A percentile compares a stretch with the other conserved stretches of the same genome.
Conservation (phyloP, 768 basidiomycete genomes). For the Podaxis mareebaensis region DNA sequence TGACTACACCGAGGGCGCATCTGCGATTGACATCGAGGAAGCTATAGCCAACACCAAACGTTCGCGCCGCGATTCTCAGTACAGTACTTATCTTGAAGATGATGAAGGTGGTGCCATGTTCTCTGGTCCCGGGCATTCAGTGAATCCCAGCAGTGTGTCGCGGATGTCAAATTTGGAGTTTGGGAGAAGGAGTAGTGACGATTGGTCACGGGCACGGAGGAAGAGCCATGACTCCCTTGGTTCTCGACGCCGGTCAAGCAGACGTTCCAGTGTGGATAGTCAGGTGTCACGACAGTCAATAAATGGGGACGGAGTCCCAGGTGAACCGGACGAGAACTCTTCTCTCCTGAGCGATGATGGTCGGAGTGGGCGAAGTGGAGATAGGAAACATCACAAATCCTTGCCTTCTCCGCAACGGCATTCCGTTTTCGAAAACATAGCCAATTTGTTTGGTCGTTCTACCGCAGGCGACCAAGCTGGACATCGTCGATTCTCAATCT, state of each 20-base stretch:
- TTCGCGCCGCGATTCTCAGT: slow-evolving; percentile 69
- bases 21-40: slow-evolving; percentile 67
- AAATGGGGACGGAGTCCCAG: slow-evolving; percentile 33
- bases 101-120: slow-evolving; percentile 71
- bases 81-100: slow-evolving; percentile 56
- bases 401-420: slow-evolving; percentile 38
- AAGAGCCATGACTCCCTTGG: slow-evolving; percentile 49
- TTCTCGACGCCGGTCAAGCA: slow-evolving; percentile 30
- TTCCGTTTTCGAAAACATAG: slow-evolving; percentile 65
- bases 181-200: slow-evolving; percentile 57
- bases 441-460: slow-evolving; percentile 61
- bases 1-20: slow-evolving; percentile 90
- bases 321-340: slow-evolving; percentile 30
- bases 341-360: slow-evolving; percentile 28
- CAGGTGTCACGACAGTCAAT: slow-evolving; percentile 41
- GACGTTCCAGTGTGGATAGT: slow-evolving; percentile 50
- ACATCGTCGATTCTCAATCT: slow-evolving; percentile 53
- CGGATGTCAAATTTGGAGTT: slow-evolving; percentile 69
- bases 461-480: slow-evolving; percentile 39
- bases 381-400: slow-evolving; percentile 29
- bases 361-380: slow-evolving; percentile 16
- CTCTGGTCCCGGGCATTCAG: slow-evolving; percentile 70
- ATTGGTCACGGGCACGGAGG: slow-evolving; percentile 48
- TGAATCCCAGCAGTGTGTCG: slow-evolving; percentile 78
- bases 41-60: slow-evolving; percentile 53